phyloP scores from a whole-genome alignment of 139 green algal genomes.

The Mesostigma viride region DNA sequence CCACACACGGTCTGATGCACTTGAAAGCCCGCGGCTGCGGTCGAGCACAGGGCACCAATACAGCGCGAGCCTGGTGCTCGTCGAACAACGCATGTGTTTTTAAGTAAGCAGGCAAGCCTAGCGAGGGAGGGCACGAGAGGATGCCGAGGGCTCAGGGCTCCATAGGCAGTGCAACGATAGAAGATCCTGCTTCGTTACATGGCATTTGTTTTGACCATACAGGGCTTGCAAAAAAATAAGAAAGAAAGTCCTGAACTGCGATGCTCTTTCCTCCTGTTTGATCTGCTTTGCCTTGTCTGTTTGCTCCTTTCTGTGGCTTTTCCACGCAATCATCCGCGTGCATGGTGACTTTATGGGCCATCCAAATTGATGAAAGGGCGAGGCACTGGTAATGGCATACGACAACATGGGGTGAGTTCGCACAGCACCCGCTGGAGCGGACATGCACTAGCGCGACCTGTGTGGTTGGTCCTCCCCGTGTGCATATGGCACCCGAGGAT shows the following conservation, averaged over 20 bases:
- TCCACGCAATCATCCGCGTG: background rate
- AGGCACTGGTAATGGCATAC: constrained; percentile 71
- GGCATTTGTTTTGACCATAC: too few relatives aligned
- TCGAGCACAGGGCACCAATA: background rate
- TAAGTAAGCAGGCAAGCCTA: background rate
- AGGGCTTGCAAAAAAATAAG: too few relatives aligned
- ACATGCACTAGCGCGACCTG: background rate
- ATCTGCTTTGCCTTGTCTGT: background rate
- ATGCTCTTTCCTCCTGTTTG: background rate
- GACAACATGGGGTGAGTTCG: constrained; percentile 50
- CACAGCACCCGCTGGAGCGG: background rate
- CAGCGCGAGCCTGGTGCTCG: constrained; percentile 30
- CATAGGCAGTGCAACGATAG: too few relatives aligned
- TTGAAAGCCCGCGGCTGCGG: background rate
- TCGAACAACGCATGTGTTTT: background rate
- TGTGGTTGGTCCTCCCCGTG: background rate
- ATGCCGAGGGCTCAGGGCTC: too few relatives aligned
- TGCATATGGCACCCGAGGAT: background rate
- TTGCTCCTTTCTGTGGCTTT: background rate
- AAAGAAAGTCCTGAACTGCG: background rate
- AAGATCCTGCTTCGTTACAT: too few relatives aligned
- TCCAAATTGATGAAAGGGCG: constrained; percentile 37
- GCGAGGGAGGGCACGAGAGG: too few relatives aligned
- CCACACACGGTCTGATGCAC: constrained; percentile 58
- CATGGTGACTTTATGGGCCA: background rate